Percentiles rank a stretch among this genome's conserved stretches.
Conservation (phyloP, 371 early-diverging fungal species). For the Neoconidiobolus thromboides region DNA sequence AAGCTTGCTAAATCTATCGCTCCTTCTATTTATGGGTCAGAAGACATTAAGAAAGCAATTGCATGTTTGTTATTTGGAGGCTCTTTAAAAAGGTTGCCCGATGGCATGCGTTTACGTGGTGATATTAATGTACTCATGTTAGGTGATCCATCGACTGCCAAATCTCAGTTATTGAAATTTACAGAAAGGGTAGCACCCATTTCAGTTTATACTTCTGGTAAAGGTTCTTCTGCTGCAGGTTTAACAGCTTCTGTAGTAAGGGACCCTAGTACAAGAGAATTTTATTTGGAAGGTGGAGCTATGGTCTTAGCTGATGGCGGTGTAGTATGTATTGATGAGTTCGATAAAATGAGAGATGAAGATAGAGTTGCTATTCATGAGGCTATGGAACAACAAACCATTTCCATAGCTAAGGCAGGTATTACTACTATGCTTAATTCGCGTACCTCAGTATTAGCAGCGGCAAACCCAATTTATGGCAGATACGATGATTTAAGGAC, state of each 20-base stretch:
- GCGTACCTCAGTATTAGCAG: constrained; percentile 95
- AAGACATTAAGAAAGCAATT: constrained; percentile 96
- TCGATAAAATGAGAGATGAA: constrained; percentile 99
- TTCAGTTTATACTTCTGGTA: constrained; percentile 97
- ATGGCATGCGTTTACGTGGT: constrained; percentile 93
- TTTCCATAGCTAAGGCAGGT: constrained; percentile 99
- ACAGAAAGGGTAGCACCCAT: constrained; percentile 94
- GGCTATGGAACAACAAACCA: constrained; percentile 99
- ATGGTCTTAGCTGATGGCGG: constrained; percentile 99
- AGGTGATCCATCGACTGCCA: constrained; percentile 99
- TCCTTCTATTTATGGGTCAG: constrained; percentile 90
- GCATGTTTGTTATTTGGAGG: constrained; percentile 97
- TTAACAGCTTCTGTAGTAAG: constrained; percentile 96
- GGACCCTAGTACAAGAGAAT: constrained; percentile 75
- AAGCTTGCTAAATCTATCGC: constrained; percentile 82
- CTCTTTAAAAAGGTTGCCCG: constrained; percentile 84
- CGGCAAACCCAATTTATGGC: constrained; percentile 99
- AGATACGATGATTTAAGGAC: constrained; percentile 98
- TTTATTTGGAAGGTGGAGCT: constrained; percentile 98
- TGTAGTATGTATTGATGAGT: constrained; percentile 99
- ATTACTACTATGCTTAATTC: constrained; percentile 99
- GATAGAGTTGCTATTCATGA: constrained; percentile 99
- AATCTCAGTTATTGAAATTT: constrained; percentile 98
- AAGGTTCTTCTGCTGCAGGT: constrained; percentile 97
- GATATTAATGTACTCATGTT: constrained; percentile 98